Base-by-base conservation (phyloP, 495 filamentous ascomycete genomes). In the Bryoglossum gracile region DNA sequence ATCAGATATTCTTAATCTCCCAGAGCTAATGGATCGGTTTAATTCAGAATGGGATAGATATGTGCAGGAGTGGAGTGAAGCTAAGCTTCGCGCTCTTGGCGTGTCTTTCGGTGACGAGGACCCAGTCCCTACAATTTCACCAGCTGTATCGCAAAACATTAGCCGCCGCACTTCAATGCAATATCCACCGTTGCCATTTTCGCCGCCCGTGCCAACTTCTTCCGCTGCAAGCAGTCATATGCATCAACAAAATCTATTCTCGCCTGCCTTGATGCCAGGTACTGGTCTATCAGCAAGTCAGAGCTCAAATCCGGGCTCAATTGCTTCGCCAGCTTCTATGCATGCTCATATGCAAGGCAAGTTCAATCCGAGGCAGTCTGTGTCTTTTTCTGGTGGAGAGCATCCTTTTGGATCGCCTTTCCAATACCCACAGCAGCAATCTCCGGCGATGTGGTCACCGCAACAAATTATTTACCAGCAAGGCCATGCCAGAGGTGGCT, bases 11-110 rank as follows among this genome's bases (percentile, higher is more conserved):
- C 9, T 26, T 41, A 45, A 38, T 6, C 14, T 16, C 33, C 33
- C 24, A 36, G 13, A 23, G 22, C 36, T 49, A 39, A 32, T 45
- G 6, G 41, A 32, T 24, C 32, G 8, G 23, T 26, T 32, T 14
- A 14, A 16, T 32, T 30, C 25, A 60, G 54, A 54, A 55, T 96
- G 92, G 91, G 82, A 87, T 59, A 68, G 75, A 13, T 95, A 97
- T 66, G 85, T 91, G 24, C 72, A 83, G 39, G 75, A 77, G 43
- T 64, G 96, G 43, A 81, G 82, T 58, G 92, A 98, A 65, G 85
- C 89, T 50, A 98, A 94, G 67, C 72, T 98, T 33, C 81, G 86
- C 26, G 88, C 89, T 41, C 74, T 98, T 37, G 92, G 92, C 36
- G 92, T 96, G 2, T 84, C 75, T 14, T 72, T 84, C 45, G 84